Percentiles rank a stretch among this genome's conserved stretches.
Evolutionary conservation across 1,284 basidiomycete species (phyloP).

Genomic region (Neolentinus lepideus): DNA sequence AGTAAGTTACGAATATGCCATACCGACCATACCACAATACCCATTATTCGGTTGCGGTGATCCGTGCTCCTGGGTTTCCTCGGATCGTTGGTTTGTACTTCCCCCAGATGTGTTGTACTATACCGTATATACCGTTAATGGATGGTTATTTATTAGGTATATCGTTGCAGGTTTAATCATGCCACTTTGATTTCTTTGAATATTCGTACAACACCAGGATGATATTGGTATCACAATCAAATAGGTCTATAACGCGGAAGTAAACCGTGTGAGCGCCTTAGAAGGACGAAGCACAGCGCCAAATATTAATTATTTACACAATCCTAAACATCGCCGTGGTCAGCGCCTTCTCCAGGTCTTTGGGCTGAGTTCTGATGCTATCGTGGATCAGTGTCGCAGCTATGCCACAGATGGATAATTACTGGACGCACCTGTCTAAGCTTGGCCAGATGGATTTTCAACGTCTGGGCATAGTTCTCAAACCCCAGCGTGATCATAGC

Average conservation of each 20-base stretch:
- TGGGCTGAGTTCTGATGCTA: not conserved
- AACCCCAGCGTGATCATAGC: slow-evolving; percentile 89
- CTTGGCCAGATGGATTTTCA: slow-evolving; percentile 87
- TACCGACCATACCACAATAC: not conserved
- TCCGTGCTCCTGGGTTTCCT: not conserved
- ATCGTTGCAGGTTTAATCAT: not conserved
- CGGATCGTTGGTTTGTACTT: not conserved
- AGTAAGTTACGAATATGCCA: not conserved
- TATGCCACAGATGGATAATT: not conserved
- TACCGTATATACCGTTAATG: not conserved
- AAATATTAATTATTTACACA: not conserved
- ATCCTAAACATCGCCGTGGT: not conserved
- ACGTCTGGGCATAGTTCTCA: slow-evolving; percentile 88
- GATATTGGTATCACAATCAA: too few relatives aligned
- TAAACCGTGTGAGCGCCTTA: too few relatives aligned
- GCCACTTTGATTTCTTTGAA: not conserved
- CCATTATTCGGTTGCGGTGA: not conserved
- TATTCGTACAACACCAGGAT: not conserved
- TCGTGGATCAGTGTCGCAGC: not conserved
- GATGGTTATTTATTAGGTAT: not conserved
- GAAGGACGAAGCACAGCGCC: too few relatives aligned
- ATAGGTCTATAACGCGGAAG: too few relatives aligned
- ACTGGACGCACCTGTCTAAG: slow-evolving; percentile 67
- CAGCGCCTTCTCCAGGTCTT: not conserved
- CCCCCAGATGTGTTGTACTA: not conserved